Conservation (phyloP, 306 rosid species). For the Casuarina equisetifolia region DNA sequence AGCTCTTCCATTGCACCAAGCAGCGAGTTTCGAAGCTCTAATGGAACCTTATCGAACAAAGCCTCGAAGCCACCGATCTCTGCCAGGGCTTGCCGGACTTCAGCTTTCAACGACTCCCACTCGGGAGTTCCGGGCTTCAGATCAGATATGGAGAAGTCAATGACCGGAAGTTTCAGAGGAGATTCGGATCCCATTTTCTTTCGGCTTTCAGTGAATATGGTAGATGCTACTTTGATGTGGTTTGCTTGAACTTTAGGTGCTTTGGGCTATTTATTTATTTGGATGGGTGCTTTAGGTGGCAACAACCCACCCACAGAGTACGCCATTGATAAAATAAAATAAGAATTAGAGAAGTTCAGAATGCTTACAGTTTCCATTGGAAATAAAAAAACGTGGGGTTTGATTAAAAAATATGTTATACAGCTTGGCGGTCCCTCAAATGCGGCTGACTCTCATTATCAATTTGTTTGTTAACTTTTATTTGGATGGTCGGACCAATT, state of each 20-base stretch:
- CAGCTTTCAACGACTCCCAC: constrained; percentile 57
- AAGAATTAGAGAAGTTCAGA: too few species aligned
- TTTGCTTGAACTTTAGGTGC: neutral
- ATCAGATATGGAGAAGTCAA: constrained; percentile 44
- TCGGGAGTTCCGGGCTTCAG: constrained; percentile 30
- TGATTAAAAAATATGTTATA: too few species aligned
- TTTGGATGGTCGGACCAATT: too few species aligned
- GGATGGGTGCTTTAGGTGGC: too few species aligned
- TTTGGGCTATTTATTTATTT: constrained; percentile 11
- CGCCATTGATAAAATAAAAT: too few species aligned
- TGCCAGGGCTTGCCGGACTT: constrained; percentile 51
- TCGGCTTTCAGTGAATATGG: constrained; percentile 17
- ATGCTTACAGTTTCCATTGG: too few species aligned
- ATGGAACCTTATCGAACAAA: constrained; percentile 42
- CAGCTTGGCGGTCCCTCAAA: too few species aligned
- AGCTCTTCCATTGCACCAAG: constrained; percentile 45
- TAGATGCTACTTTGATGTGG: constrained; percentile 10
- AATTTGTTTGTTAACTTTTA: too few species aligned
- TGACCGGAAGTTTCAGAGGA: constrained; percentile 48
- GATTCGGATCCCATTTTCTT: constrained; percentile 50
- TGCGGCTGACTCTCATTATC: too few species aligned
- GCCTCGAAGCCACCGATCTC: constrained; percentile 78
- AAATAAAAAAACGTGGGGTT: too few species aligned
- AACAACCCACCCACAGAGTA: neutral
- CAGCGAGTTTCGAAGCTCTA: constrained; percentile 38